Evolutionary conservation across 225 moss, liverwort and hornwort species (phyloP).

Genomic region (Rhytidiadelphus loreus): DNA sequence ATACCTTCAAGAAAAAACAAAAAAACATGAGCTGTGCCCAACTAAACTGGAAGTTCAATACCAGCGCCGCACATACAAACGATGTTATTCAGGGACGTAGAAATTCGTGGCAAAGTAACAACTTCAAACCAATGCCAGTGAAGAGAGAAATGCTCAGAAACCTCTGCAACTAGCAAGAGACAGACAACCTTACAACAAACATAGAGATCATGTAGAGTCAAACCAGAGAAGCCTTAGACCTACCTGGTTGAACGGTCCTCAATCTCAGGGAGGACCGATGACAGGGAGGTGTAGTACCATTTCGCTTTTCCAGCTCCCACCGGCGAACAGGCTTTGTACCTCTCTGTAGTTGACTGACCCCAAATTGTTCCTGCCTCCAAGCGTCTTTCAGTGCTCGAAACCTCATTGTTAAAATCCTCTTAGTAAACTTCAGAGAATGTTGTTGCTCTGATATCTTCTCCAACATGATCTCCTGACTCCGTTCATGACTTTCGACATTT

Average conservation of each 20-base stretch:
- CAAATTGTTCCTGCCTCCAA: slow-evolving; percentile 60
- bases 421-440: slow-evolving; percentile 41
- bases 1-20: slow-evolving; percentile 6
- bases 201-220: neutral
- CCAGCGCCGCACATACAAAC: neutral
- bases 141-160: neutral
- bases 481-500: slow-evolving; percentile 58
- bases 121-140: neutral
- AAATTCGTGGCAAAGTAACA: neutral
- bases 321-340: slow-evolving; percentile 82
- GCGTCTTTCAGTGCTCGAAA: slow-evolving; percentile 69
- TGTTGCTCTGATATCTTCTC: slow-evolving; percentile 52
- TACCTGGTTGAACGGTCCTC: slow-evolving; percentile 55
- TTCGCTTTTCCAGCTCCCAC: slow-evolving; percentile 85
- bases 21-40: neutral
- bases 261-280: slow-evolving; percentile 64
- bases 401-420: slow-evolving; percentile 61
- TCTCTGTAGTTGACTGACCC: slow-evolving; percentile 49
- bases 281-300: slow-evolving; percentile 36
- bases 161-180: neutral
- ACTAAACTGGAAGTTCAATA: neutral
- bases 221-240: neutral
- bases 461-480: slow-evolving; percentile 46
- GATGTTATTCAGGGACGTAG: neutral
- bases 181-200: neutral